Evolutionary conservation across 2,329 filamentous ascomycete species (phyloP), one percentile per base, ranked within the genome.

Genomic region (Verticillium zaregamsianum): DNA sequence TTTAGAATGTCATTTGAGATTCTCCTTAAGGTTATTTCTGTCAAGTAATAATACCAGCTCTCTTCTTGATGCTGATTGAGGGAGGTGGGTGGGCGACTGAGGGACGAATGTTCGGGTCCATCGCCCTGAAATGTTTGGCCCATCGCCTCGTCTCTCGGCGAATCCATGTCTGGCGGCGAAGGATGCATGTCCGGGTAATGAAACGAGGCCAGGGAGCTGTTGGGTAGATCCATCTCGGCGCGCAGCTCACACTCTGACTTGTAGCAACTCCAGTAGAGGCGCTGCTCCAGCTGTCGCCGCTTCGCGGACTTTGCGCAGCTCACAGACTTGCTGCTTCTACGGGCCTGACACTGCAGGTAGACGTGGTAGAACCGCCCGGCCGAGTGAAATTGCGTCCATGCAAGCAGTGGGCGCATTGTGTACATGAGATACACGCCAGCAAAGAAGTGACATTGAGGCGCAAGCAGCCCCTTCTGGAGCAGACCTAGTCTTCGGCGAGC

Each of bases 21-120:
- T 3, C 77, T 71, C 2, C 77, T 68, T 5, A 76, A 69, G 0
- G 78, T 75, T 55, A 79, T 75, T 60, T 80, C 77, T 1, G 77
- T 76, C 7, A 78, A 69, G 59, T 79, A 80, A 64, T 79, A 79
- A 65, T 76, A 78, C 77, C 77, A 79, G 60, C 73, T 75, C 59
- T 75, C 68, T 55, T 76, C 70, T 63, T 76, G 68, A 37, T 70
- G 49, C 54, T 55, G 58, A 17, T 32, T 54, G 40, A 17, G 55
- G n/a, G 23, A 49, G 14, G 14, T 9, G 5, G 37, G 6, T 15
- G 28, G 23, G 11, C 57, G 57, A 23, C 56, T 39, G 3, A 33
- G 63, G 7, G 60, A 61, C 17, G 60, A 72, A 55, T 73, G 72
- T 37, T 70, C 63, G 12, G 69, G 64, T 3, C 40, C 20, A 15